Evolutionary conservation across 768 basidiomycete genomes (phyloP).

Genomic region (Kwoniella bestiolae): DNA sequence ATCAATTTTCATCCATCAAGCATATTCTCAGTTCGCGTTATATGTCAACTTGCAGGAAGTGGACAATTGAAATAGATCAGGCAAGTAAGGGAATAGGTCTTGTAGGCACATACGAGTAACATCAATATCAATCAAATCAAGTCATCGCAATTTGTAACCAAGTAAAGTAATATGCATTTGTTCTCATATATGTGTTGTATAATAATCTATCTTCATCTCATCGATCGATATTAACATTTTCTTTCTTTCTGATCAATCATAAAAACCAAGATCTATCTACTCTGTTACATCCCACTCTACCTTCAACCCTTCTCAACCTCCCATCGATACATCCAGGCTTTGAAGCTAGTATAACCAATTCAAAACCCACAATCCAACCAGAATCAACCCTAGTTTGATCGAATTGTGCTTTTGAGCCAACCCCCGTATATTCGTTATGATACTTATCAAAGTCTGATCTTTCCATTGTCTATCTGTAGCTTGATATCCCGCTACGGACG

Average conservation of each 20-base stretch:
- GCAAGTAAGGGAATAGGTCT: too few relatives aligned
- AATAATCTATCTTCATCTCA: too few relatives aligned
- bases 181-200: not conserved
- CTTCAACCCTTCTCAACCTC: too few relatives aligned
- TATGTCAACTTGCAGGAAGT: too few relatives aligned
- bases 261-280: not conserved
- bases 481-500: slow-evolving; percentile 26
- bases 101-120: too few relatives aligned
- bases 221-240: not conserved
- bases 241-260: too few relatives aligned
- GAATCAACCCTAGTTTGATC: slow-evolving; percentile 60
- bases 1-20: not conserved
- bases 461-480: slow-evolving; percentile 23
- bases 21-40: too few relatives aligned
- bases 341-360: slow-evolving; percentile 64
- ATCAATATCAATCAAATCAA: too few relatives aligned
- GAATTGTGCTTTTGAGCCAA: slow-evolving; percentile 60
- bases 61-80: too few relatives aligned
- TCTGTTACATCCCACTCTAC: not conserved
- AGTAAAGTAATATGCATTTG: not conserved
- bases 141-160: not conserved
- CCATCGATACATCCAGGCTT: too few relatives aligned
- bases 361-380: slow-evolving; percentile 67
- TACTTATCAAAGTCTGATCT: slow-evolving; percentile 61
- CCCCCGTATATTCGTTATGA: slow-evolving; percentile 56